phyloP scores from a whole-genome alignment of 108 stramenopile genomes.

The Craspedostauros australis region DNA sequence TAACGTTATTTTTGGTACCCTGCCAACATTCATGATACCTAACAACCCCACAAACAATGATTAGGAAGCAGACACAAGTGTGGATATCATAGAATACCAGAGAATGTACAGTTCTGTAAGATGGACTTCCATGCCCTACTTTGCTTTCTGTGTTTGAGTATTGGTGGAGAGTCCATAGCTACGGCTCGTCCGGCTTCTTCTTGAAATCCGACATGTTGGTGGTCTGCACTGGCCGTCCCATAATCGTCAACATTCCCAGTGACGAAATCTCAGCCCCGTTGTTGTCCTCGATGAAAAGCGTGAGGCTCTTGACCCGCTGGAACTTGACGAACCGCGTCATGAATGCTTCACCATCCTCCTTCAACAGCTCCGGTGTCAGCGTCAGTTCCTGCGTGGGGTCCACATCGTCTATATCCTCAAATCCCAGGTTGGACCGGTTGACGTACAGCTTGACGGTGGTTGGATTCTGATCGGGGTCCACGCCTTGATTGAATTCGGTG shows the following conservation, averaged over 20 bases:
- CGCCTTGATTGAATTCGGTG: slow-evolving; percentile 68
- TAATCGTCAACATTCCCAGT: slow-evolving; percentile 63
- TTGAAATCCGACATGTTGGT: slow-evolving; percentile 85
- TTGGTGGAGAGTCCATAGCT: no score
- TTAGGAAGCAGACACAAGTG: no score
- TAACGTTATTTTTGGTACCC: no score
- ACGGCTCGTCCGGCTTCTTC: slow-evolving; percentile 37
- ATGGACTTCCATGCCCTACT: no score
- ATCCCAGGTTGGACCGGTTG: slow-evolving; percentile 77
- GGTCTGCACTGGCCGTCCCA: slow-evolving; percentile 59
- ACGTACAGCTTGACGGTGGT: slow-evolving; percentile 63
- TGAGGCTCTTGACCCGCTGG: slow-evolving; percentile 74
- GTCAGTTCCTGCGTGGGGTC: slow-evolving; percentile 72
- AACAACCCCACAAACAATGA: no score
- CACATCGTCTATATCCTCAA: slow-evolving; percentile 86
- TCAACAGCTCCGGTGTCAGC: slow-evolving; percentile 62
- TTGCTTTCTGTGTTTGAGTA: no score
- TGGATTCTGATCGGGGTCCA: slow-evolving; percentile 65
- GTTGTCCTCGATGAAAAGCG: slow-evolving; percentile 86
- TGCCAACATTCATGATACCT: no score
- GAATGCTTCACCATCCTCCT: slow-evolving; percentile 50
- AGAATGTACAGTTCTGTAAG: no score
- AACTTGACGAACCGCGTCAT: slow-evolving; percentile 74
- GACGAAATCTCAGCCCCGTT: slow-evolving; percentile 73
- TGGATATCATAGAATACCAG: no score